These are phyloP conservation scores for Naumovozyma baii DNA, from an alignment of 805 yeast species.

Conservation along the genomic window DNA sequence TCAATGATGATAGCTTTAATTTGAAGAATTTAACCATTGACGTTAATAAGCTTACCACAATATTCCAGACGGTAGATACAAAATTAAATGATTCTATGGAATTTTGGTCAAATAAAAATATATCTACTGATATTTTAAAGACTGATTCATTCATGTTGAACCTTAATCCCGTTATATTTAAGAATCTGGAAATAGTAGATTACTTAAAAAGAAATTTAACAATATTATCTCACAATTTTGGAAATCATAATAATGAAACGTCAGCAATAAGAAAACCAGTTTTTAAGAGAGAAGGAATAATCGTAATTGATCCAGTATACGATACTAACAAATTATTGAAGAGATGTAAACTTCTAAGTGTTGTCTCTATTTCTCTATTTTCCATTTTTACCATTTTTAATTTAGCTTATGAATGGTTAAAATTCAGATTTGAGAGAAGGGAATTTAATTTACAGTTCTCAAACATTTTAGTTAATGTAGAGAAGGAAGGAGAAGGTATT, in stretches of 20 bases:
- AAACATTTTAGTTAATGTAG: background rate
- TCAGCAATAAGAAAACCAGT: background rate
- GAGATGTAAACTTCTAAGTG: background rate
- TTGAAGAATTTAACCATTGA: background rate
- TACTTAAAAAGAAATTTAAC: background rate
- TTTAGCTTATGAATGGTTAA: background rate
- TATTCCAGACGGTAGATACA: background rate
- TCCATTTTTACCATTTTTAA: background rate
- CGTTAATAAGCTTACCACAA: background rate
- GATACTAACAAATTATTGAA: background rate
- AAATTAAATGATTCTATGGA: background rate
- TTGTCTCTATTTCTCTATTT: background rate
- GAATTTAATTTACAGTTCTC: background rate
- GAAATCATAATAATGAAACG: too few species aligned
- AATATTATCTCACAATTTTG: too few species aligned
- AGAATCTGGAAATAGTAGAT: background rate
- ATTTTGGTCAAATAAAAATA: background rate
- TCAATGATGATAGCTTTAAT: conserved; percentile 4
- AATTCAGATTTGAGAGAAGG: background rate
- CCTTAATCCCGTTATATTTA: background rate
- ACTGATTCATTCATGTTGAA: background rate
- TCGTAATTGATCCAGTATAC: background rate
- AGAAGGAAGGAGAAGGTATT: background rate
- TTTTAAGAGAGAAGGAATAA: background rate
- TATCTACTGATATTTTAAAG: background rate